These are phyloP conservation scores for Bryoerythrophyllum caledonicum DNA, from an alignment of 225 moss, liverwort and hornwort species.

Conservation along the genomic window DNA sequence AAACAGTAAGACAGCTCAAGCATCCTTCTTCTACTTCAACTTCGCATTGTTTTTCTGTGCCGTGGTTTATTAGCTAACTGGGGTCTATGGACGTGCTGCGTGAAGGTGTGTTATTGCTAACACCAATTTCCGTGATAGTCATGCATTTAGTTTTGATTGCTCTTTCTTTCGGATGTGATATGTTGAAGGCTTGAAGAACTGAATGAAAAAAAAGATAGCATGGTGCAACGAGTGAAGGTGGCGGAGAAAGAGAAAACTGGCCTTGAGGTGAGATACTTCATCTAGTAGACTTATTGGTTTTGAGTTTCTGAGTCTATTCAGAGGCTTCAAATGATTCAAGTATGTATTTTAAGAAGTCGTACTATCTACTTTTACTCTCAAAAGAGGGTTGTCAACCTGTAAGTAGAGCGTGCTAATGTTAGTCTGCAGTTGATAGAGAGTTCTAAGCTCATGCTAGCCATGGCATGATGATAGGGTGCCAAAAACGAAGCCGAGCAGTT, in stretches of 20 bases:
- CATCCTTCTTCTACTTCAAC: constrained; percentile 1
- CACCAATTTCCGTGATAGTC: constrained; percentile 4
- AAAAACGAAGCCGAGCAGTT: constrained; percentile 87
- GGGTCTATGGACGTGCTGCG: constrained; percentile 2
- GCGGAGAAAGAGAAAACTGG: constrained; percentile 89
- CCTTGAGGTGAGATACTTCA: constrained; percentile 65
- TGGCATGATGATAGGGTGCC: constrained; percentile 60
- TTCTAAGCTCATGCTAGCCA: constrained; percentile 29
- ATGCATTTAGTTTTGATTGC: background rate
- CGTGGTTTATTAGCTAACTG: background rate
- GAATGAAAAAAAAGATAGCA: constrained; percentile 83
- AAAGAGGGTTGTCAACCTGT: constrained; percentile 1
- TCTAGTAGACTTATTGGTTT: background rate
- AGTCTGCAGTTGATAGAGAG: constrained; percentile 9
- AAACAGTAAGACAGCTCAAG: constrained; percentile 61
- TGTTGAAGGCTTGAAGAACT: constrained; percentile 75
- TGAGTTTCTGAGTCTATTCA: background rate
- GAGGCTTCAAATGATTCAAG: background rate
- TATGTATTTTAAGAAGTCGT: constrained; percentile 2
- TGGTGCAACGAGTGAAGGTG: constrained; percentile 93
- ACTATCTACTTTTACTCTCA: constrained; percentile 5
- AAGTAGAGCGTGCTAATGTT: background rate
- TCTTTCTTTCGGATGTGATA: constrained; percentile 4
- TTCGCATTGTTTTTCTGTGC: constrained; percentile 17
- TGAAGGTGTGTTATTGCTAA: constrained; percentile 9